Conservation (phyloP, 2,329 filamentous ascomycete genomes). For the Ceratocystis albifundus region DNA sequence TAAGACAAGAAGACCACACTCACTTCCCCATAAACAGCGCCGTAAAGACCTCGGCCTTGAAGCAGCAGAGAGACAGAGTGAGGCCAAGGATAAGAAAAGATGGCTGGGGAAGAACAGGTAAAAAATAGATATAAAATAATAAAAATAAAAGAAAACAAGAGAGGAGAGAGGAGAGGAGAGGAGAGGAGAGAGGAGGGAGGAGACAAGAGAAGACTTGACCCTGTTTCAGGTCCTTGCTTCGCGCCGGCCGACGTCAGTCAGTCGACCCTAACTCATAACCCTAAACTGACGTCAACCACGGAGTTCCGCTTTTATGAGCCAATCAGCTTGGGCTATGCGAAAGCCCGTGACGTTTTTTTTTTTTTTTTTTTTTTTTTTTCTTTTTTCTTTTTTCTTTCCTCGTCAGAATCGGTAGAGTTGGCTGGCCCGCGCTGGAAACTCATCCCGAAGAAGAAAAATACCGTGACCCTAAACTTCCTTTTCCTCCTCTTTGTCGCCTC, state of each 20-base stretch:
- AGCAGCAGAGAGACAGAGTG: no score
- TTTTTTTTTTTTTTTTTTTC: not conserved
- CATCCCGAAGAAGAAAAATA: not conserved
- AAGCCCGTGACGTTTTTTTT: not conserved
- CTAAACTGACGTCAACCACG: not conserved
- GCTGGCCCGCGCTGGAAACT: not conserved
- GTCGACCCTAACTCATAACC: constrained; percentile 4
- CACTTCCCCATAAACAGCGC: not conserved
- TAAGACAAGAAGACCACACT: not conserved
- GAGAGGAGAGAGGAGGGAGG: no score
- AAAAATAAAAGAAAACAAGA: not conserved
- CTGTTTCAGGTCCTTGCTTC: constrained; percentile 4
- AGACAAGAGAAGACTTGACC: constrained; percentile 2
- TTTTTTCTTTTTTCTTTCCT: not conserved
- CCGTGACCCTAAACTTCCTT: no score
- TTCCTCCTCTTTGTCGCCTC: not conserved
- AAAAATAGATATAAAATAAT: not conserved
- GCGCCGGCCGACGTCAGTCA: not conserved
- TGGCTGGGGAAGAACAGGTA: not conserved
- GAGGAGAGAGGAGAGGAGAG: not conserved
- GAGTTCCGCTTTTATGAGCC: not conserved
- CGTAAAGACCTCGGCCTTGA: not conserved
- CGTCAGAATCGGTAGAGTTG: not conserved
- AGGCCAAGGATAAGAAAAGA: not conserved
- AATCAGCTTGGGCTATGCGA: not conserved